Evolutionary conservation across 1,139 yeast species (phyloP), one percentile per base, ranked within the genome.

Genomic region (Lodderomyces margitis): DNA sequence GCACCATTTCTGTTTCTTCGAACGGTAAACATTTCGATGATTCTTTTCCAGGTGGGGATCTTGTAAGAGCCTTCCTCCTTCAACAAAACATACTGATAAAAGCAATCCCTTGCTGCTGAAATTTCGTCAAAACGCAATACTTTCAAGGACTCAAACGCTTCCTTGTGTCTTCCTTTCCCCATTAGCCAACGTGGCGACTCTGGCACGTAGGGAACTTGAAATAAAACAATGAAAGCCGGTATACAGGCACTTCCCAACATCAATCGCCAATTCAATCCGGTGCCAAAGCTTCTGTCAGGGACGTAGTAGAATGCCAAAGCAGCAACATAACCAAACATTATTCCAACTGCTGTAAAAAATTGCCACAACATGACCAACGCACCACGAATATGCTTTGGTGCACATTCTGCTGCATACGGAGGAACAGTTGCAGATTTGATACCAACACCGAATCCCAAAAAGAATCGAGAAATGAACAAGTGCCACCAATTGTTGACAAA

Each of bases 361-460:
- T 87, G 95, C 95, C 95, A 87, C 70, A 83, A 75, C 92, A 86
- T 85, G 39, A 86, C 89, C 48, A 87, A 66, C 2, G 89, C 80
- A 48, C 95, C 95, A 57, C 95, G 74, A 47, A 86, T 80, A 30
- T 74, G 73, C 33, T 84, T 81, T 3, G 95, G 95, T 4, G 87
- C 70, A 59, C 88, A 82, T 58, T 87, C 95, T 7, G 94, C 89
- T 27, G 89, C 75, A 56, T 82, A 84, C 12, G 87, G 87, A 11
- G 94, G 94, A 10, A 84, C 87, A 16, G 94, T 85, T 8, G 91
- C 83, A 14, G 87, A 80, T 57, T 84, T 84, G 43, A 87, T 84
- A 46, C 95, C 95, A 49, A 87, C 74, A 46, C 94, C 94, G 45
- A 85, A 73, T 21, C 95, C 95, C 34, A 87, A 68, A 49, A 80